phyloP scores from a whole-genome alignment of 805 yeast species.

The Cyberlindnera veronae region DNA sequence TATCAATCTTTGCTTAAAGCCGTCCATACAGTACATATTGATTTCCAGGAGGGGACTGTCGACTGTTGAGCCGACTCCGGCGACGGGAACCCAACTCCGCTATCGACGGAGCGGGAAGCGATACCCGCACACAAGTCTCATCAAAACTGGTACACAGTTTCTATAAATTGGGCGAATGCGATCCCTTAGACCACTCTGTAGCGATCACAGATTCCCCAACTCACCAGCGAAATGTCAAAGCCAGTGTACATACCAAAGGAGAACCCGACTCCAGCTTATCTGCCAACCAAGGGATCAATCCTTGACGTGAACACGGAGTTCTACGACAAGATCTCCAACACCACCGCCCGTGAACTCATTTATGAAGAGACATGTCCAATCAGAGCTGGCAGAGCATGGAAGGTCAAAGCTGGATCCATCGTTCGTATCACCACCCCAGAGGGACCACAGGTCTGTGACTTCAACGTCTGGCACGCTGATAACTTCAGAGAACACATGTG shows the following conservation, averaged over 20 bases:
- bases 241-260: conserved; percentile 25
- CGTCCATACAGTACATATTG: too few species aligned
- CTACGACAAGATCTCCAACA: conserved; percentile 42
- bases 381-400: conserved; percentile 58
- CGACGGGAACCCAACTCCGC: conserved; percentile 16
- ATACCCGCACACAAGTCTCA: too few species aligned
- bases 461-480: conserved; percentile 59
- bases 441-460: conserved; percentile 70
- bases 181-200: background rate
- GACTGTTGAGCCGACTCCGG: background rate
- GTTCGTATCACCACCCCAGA: conserved; percentile 61
- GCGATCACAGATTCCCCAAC: background rate
- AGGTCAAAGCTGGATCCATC: conserved; percentile 56
- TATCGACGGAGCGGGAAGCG: background rate
- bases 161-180: background rate
- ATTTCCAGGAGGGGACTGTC: too few species aligned
- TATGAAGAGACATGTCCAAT: conserved; percentile 45
- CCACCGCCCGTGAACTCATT: conserved; percentile 38
- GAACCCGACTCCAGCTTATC: conserved; percentile 51
- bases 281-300: conserved; percentile 52
- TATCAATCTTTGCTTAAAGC: too few species aligned
- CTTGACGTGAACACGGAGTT: conserved; percentile 47
- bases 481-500: conserved; percentile 64
- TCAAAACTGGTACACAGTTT: background rate
- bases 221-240: conserved; percentile 9